These are phyloP conservation scores for Rhizopus stolonifer DNA, from an alignment of 371 early-diverging fungal species.

Conservation along the genomic window DNA sequence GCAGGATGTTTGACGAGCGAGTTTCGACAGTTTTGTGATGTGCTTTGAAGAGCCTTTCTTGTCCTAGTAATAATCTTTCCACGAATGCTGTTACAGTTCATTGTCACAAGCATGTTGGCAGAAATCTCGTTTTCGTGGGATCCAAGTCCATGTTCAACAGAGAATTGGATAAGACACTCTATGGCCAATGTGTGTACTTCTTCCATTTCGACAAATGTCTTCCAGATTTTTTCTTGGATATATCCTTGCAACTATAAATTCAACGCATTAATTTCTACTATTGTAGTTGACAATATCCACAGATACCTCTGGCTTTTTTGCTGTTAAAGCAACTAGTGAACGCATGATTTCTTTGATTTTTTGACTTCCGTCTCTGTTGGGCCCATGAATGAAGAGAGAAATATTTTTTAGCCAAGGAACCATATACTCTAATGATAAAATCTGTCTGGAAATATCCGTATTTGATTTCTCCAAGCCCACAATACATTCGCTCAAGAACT, in stretches of 20 bases:
- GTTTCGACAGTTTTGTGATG: slow-evolving; percentile 60
- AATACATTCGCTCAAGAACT: slow-evolving; percentile 83
- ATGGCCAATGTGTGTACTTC: slow-evolving; percentile 74
- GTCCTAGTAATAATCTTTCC: slow-evolving; percentile 75
- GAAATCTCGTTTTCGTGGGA: slow-evolving; percentile 76
- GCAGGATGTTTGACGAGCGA: slow-evolving; percentile 71
- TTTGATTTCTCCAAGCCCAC: slow-evolving; percentile 74
- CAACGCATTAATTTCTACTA: no score
- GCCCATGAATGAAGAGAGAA: slow-evolving; percentile 46
- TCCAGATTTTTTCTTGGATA: slow-evolving; percentile 84
- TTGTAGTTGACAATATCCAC: background rate
- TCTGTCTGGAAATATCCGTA: slow-evolving; percentile 53
- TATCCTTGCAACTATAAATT: slow-evolving; percentile 62
- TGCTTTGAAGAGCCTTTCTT: slow-evolving; percentile 68
- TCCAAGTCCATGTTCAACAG: slow-evolving; percentile 76
- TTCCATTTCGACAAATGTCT: slow-evolving; percentile 67
- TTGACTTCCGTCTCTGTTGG: slow-evolving; percentile 15
- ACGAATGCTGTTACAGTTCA: slow-evolving; percentile 70
- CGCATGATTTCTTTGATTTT: slow-evolving; percentile 73
- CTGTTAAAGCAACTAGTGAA: slow-evolving; percentile 74
- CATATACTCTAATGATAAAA: slow-evolving; percentile 82
- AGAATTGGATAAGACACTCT: slow-evolving; percentile 71
- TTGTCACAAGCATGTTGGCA: slow-evolving; percentile 78
- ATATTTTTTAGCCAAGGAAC: slow-evolving; percentile 86
- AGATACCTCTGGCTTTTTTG: slow-evolving; percentile 64